Evolutionary conservation across 2,329 filamentous ascomycete genomes (phyloP).

Genomic region (Colletotrichum aenigma): DNA sequence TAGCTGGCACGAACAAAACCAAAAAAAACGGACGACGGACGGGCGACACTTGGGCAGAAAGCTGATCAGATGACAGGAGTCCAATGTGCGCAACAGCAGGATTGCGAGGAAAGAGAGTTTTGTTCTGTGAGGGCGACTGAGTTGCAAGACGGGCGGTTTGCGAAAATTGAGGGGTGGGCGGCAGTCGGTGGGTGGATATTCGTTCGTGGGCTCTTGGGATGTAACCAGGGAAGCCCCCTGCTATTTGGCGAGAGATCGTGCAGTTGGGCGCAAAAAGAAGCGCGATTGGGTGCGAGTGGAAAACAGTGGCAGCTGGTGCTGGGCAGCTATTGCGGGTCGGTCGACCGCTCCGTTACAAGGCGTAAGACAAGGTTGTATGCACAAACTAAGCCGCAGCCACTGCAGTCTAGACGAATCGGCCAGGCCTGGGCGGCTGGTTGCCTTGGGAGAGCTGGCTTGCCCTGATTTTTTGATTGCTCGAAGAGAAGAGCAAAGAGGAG

Average conservation of each 20-base stretch:
- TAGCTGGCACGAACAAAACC: neutral
- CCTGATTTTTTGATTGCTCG: neutral
- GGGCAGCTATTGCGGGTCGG: conserved; percentile 23
- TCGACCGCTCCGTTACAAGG: conserved; percentile 17
- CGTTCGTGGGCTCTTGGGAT: conserved; percentile 15
- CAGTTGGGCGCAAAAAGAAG: conserved; percentile 22
- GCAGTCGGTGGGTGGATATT: conserved; percentile 20
- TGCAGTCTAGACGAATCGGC: neutral
- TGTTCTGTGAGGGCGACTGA: neutral
- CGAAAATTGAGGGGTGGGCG: conserved; percentile 21
- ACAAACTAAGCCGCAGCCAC: conserved; percentile 20
- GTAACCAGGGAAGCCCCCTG: conserved; percentile 19
- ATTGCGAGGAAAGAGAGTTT: neutral
- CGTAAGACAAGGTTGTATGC: conserved; percentile 5
- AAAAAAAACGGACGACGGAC: neutral
- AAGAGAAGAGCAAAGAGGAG: neutral
- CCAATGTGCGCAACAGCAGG: neutral
- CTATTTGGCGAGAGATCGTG: conserved; percentile 19
- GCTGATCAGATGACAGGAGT: conserved; percentile 9
- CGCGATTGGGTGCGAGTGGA: conserved; percentile 19
- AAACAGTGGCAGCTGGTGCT: conserved; percentile 21
- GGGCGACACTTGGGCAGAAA: neutral
- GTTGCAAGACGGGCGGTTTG: conserved; percentile 10
- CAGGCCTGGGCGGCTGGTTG: neutral
- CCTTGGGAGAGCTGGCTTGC: neutral